A percentile compares a stretch with the other conserved stretches of the same genome.
These are phyloP conservation scores for Xanthoparmelia taractica DNA, from an alignment of 495 filamentous ascomycete genomes.

Conservation along the genomic window DNA sequence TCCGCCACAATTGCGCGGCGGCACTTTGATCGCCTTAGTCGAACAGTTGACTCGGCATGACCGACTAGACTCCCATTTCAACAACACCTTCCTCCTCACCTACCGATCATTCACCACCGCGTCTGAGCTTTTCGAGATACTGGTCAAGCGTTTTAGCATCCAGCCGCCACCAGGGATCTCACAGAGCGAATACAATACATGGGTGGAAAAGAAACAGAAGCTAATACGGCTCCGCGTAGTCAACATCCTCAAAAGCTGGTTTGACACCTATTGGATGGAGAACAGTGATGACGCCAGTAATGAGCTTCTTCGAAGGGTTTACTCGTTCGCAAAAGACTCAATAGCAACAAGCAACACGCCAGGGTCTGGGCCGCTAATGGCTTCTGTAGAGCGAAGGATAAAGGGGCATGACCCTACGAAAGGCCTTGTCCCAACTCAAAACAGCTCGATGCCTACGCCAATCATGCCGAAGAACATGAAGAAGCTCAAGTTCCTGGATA, in stretches of 20 bases:
- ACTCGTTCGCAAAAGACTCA: constrained; percentile 83
- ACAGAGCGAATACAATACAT: constrained; percentile 68
- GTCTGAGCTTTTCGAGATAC: constrained; percentile 81
- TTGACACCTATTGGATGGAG: constrained; percentile 99
- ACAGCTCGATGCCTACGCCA: constrained; percentile 66
- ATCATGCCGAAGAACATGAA: constrained; percentile 99
- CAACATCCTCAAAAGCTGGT: constrained; percentile 96
- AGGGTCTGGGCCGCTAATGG: constrained; percentile 70
- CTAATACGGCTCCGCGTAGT: constrained; percentile 91
- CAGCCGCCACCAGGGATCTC: constrained; percentile 83
- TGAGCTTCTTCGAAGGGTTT: constrained; percentile 77
- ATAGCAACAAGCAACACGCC: constrained; percentile 89
- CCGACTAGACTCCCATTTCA: constrained; percentile 89
- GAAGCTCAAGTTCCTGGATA: constrained; percentile 97
- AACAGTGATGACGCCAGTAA: constrained; percentile 72
- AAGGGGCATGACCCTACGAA: constrained; percentile 81
- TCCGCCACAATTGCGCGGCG: constrained; percentile 70
- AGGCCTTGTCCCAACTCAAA: constrained; percentile 76
- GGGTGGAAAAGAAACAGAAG: constrained; percentile 92
- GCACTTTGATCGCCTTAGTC: constrained; percentile 82
- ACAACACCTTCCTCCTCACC: constrained; percentile 94
- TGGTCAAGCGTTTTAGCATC: constrained; percentile 83
- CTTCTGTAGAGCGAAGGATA: constrained; percentile 77
- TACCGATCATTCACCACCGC: constrained; percentile 93
- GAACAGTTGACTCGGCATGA: constrained; percentile 95